A percentile compares a stretch with the other conserved stretches of the same genome.
phyloP scores from a whole-genome alignment of 306 rosid genomes.

The Pyrus betulifolia region DNA sequence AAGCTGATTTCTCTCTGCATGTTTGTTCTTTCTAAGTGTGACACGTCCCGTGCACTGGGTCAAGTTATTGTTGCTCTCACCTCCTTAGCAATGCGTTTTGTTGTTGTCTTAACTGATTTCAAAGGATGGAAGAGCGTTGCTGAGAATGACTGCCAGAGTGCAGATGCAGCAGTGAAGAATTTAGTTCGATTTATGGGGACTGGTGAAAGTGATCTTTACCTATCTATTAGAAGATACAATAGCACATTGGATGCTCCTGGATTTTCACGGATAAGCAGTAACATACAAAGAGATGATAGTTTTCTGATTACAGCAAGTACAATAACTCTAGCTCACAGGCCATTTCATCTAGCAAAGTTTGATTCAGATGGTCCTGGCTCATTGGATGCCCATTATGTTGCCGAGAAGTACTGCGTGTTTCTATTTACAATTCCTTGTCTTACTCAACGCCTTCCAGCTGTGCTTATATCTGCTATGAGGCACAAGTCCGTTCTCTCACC shows the following conservation, averaged over 20 bases:
- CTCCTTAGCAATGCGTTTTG: constrained; percentile 70
- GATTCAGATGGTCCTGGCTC: constrained; percentile 27
- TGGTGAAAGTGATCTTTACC: constrained; percentile 58
- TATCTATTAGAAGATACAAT: constrained; percentile 58
- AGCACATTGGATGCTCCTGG: constrained; percentile 34
- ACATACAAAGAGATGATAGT: constrained; percentile 35
- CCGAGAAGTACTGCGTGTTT: constrained; percentile 51
- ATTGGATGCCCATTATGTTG: constrained; percentile 42
- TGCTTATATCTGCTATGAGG: constrained; percentile 78
- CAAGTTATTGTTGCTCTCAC: constrained; percentile 47
- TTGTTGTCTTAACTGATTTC: constrained; percentile 71
- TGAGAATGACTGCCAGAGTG: constrained; percentile 33
- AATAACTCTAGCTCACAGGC: constrained; percentile 77
- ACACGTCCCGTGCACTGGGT: constrained; percentile 28
- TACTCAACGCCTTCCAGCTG: constrained; percentile 60
- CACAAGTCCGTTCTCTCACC: constrained; percentile 72
- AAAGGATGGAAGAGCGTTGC: constrained; percentile 71
- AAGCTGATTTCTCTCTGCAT: constrained; percentile 61
- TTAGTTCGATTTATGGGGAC: constrained; percentile 59
- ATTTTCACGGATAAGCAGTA: constrained; percentile 27
- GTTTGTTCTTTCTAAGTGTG: constrained; percentile 59
- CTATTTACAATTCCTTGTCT: constrained; percentile 78
- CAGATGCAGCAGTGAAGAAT: constrained; percentile 53
- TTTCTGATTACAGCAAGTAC: constrained; percentile 79
- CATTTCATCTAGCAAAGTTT: constrained; percentile 46